Percentiles rank a stretch among this genome's conserved stretches.
Evolutionary conservation across 805 yeast species (phyloP).

Genomic region (Sugiyamaella mastotermitis): DNA sequence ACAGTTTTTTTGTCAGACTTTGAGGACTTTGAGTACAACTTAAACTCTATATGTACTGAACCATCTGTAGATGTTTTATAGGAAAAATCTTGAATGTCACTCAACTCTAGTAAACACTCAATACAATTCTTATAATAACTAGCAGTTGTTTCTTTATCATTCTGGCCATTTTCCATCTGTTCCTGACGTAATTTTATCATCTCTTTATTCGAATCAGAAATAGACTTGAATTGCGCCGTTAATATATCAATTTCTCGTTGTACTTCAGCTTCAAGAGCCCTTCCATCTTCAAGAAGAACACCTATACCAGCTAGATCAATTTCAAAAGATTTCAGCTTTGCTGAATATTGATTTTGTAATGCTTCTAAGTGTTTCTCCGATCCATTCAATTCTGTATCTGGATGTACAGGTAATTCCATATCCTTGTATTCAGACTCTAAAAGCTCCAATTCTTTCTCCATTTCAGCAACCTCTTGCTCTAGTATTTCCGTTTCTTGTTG

Average conservation of each 20-base stretch:
- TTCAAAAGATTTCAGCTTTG: slow-evolving; percentile 16
- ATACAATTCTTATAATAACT: slow-evolving; percentile 17
- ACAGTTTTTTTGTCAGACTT: no score
- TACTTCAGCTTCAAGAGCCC: slow-evolving; percentile 11
- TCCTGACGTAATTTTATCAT: slow-evolving; percentile 13
- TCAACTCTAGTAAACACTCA: slow-evolving; percentile 10
- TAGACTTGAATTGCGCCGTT: slow-evolving; percentile 5
- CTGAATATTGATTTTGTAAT: slow-evolving; percentile 25
- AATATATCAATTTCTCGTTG: slow-evolving; percentile 15
- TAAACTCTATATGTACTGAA: neutral
- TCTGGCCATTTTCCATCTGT: slow-evolving; percentile 14
- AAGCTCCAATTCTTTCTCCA: slow-evolving; percentile 16
- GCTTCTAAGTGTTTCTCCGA: slow-evolving; percentile 28
- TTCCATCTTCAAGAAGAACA: slow-evolving; percentile 11
- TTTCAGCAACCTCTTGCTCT: slow-evolving; percentile 23
- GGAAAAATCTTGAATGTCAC: slow-evolving; percentile 7
- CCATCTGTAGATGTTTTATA: neutral
- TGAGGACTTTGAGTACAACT: no score
- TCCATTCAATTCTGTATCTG: slow-evolving; percentile 25
- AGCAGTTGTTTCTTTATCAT: slow-evolving; percentile 17
- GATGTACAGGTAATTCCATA: slow-evolving; percentile 20
- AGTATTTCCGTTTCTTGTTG: slow-evolving; percentile 28
- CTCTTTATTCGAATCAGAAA: slow-evolving; percentile 12
- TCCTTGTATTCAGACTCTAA: slow-evolving; percentile 19
- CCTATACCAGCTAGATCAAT: slow-evolving; percentile 4